phyloP scores from a whole-genome alignment of 768 basidiomycete genomes.

The Neoboletus subvelutipes region DNA sequence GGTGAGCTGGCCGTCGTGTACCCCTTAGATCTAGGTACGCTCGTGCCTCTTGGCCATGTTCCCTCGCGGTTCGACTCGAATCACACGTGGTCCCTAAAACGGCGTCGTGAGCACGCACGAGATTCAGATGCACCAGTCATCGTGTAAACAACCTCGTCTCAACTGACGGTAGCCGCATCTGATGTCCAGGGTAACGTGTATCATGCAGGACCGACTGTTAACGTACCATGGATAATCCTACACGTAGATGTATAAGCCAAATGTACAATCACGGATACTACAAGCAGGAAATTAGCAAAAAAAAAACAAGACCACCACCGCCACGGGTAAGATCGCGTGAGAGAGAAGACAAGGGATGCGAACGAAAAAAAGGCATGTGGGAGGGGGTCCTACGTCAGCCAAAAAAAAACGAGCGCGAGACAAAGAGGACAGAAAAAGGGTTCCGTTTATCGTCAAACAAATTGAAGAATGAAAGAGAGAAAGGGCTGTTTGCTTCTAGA shows the following conservation, averaged over 20 bases:
- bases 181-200: not conserved
- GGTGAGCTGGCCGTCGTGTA: not conserved
- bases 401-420: not conserved
- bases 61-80: not conserved
- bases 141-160: not conserved
- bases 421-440: not conserved
- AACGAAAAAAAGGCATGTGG: not conserved
- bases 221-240: not conserved
- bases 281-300: conserved; percentile 3
- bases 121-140: too few relatives aligned
- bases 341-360: not conserved
- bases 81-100: not conserved
- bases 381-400: not conserved
- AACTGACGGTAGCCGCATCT: not conserved
- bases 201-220: not conserved
- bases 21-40: not conserved
- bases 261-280: conserved; percentile 8
- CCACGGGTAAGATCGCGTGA: not conserved
- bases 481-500: conserved; percentile 9
- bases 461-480: not conserved
- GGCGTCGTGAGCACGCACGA: not conserved
- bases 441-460: not conserved
- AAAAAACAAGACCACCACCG: not conserved
- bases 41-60: not conserved
- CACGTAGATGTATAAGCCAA: conserved; percentile 2